Percentiles rank a stretch among this genome's conserved stretches.
These are phyloP conservation scores for Epipyxis sp. DNA, from an alignment of 108 stramenopile genomes.

Conservation along the genomic window DNA sequence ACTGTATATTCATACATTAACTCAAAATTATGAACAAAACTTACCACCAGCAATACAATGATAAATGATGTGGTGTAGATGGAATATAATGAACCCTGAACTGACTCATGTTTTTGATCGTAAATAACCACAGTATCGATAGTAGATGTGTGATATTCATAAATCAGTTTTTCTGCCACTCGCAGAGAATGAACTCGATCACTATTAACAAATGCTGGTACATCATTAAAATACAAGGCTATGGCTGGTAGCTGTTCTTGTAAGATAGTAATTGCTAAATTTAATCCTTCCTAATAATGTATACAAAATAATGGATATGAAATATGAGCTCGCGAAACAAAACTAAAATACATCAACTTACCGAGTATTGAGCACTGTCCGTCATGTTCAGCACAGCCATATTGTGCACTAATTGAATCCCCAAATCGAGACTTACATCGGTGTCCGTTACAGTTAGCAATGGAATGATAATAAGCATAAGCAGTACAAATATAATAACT, in stretches of 20 bases:
- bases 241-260: neutral
- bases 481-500: constrained; percentile 64
- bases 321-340: no score
- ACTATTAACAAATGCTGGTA: neutral
- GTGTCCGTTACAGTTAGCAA: neutral
- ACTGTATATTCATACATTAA: neutral
- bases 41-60: constrained; percentile 60
- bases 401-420: constrained; percentile 10
- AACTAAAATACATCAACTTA: no score
- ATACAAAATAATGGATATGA: no score
- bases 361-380: neutral
- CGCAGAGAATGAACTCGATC: neutral
- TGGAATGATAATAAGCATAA: constrained; percentile 48
- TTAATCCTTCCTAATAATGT: neutral
- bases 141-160: constrained; percentile 3
- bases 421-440: neutral
- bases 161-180: neutral
- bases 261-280: neutral
- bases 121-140: constrained; percentile 28
- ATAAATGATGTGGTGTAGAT: constrained; percentile 63
- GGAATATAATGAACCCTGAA: constrained; percentile 48
- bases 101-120: constrained; percentile 44
- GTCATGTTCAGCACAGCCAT: neutral
- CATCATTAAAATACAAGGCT: neutral
- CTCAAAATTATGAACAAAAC: no score